Evolutionary conservation across 352 stramenopile genomes (phyloP), one percentile per base, ranked within the genome.

Genomic region (Phytophthora foliorum): DNA sequence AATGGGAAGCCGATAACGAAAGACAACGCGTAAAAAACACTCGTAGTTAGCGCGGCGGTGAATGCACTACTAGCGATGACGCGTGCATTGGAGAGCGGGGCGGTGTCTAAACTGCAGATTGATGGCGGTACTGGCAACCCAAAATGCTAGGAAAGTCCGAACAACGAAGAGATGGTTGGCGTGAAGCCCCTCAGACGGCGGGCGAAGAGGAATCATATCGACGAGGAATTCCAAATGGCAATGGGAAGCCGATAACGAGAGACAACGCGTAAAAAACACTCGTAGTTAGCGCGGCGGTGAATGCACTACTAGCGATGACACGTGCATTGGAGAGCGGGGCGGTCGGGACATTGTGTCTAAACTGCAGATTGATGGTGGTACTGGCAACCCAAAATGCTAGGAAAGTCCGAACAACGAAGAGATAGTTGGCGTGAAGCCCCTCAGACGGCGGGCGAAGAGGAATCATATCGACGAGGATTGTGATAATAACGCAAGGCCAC

Each of bases 1-100:
- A 77, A 38, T 8, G 67, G 71, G 41, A 72, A 80, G 0, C 75
- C 75, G 36, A 82, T 72, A 1, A 25, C 13, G 13, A 68, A 14
- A 2, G 62, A 53, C 8, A 70, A 3, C 6, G 8, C 36, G 27
- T 67, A 63, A 44, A 58, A 14, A 10, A 46, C 29, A 24, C 34
- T 10, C 3, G 22, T 24, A 2, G 21, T 41, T 0, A 59, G 39
- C 9, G 42, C 29, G 1, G 42, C 52, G 6, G 50, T 54, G 25
- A 69, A n/a, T 0, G 68, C 14, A 6, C 36, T 46, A 19, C 55
- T 58, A 10, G 24, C 9, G 2, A 25, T 17, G 6, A 75, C 32
- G 4, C 50, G 29, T 2, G 13, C 7, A 6, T 38, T 39, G 0
- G 46, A 31, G 11, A 73, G 54, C 3, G 8, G 51, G 0, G 45